These are phyloP conservation scores for Geotrichum aggregatum DNA, from an alignment of 1,139 yeast genomes.

Conservation along the genomic window DNA sequence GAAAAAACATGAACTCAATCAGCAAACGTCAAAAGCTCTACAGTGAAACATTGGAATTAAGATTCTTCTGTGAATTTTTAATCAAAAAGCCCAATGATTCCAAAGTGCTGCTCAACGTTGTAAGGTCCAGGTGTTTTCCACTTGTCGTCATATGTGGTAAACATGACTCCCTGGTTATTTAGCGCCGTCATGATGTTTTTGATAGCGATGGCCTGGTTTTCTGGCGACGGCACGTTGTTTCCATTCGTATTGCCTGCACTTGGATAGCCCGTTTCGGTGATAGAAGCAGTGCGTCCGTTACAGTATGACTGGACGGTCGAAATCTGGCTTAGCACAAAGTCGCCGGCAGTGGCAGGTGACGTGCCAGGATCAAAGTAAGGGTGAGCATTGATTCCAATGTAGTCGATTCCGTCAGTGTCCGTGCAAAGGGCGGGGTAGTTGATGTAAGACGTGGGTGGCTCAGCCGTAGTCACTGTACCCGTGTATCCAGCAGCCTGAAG, in stretches of 20 bases:
- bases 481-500: conserved; percentile 65
- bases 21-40: too few species aligned
- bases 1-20: background rate
- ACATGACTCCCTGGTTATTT: conserved; percentile 54
- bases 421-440: conserved; percentile 65
- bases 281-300: conserved; percentile 42
- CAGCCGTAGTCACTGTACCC: conserved; percentile 76
- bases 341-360: conserved; percentile 64
- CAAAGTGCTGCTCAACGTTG: conserved; percentile 83
- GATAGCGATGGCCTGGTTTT: conserved; percentile 69
- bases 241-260: conserved; percentile 69
- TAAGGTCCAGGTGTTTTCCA: conserved; percentile 88
- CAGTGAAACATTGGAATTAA: too few species aligned
- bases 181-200: conserved; percentile 53
- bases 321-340: conserved; percentile 63
- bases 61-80: too few species aligned
- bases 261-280: conserved; percentile 90
- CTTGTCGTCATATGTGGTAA: conserved; percentile 71
- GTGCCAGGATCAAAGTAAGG: conserved; percentile 69
- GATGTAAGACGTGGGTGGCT: conserved; percentile 75
- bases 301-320: conserved; percentile 47
- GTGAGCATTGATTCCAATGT: conserved; percentile 82
- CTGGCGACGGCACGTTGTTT: conserved; percentile 61
- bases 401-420: conserved; percentile 55
- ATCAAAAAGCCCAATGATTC: conserved; percentile 35